phyloP scores from a whole-genome alignment of 2,329 filamentous ascomycete genomes.

The Orbilia brochopaga region DNA sequence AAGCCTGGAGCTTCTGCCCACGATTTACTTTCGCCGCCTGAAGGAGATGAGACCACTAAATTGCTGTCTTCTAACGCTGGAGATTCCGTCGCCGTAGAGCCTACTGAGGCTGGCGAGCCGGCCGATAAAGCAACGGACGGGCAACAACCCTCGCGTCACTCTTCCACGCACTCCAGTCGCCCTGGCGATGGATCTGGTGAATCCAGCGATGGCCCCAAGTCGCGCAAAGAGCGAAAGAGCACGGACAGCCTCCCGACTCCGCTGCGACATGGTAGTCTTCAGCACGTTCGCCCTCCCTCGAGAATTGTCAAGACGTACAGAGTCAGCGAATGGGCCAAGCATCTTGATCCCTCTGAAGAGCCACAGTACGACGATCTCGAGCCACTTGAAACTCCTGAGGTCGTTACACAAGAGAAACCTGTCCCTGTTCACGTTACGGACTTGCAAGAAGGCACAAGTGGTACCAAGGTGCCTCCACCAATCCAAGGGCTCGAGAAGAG shows the following conservation, averaged over 20 bases:
- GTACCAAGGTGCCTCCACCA: slow-evolving; percentile 37
- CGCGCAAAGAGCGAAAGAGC: slow-evolving; percentile 31
- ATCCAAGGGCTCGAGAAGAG: slow-evolving; percentile 57
- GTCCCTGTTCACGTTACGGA: slow-evolving; percentile 70
- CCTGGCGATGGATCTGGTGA: not conserved
- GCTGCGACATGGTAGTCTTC: slow-evolving; percentile 41
- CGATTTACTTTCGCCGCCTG: not conserved
- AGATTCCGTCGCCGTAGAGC: slow-evolving; percentile 2
- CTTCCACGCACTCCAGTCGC: not conserved
- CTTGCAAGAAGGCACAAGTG: slow-evolving; percentile 66
- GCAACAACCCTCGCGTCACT: not conserved
- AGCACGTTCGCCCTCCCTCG: slow-evolving; percentile 60
- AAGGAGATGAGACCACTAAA: not conserved
- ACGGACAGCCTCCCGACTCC: slow-evolving; percentile 41
- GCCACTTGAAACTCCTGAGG: slow-evolving; percentile 59
- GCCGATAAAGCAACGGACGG: not conserved
- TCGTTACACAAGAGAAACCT: slow-evolving; percentile 62
- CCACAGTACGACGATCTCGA: slow-evolving; percentile 70
- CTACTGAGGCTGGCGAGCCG: not conserved
- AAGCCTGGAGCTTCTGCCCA: not conserved
- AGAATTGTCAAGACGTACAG: slow-evolving; percentile 80
- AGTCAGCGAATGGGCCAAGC: slow-evolving; percentile 96
- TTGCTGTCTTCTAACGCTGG: not conserved
- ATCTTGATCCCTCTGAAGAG: slow-evolving; percentile 76
- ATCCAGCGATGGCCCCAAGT: slow-evolving; percentile 6